Evolutionary conservation across 2,329 filamentous ascomycete genomes (phyloP), one percentile per base, ranked within the genome.

Genomic region (Talaromyces sp.): DNA sequence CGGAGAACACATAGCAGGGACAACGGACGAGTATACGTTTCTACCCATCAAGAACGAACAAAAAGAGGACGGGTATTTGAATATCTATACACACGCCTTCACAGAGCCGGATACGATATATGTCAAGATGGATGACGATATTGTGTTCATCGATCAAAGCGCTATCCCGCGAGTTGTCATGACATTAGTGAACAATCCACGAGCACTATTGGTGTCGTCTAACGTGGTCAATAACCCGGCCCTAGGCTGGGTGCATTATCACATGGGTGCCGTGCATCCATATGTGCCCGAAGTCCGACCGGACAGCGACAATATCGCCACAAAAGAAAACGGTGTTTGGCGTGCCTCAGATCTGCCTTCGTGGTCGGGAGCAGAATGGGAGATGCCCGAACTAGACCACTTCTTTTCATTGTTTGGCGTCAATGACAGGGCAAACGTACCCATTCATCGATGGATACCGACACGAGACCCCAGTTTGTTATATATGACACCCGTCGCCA

Each of bases 111-210:
- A 59, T 43, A 45, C 57, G 9, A 59, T 59, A 39, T 59, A 59
- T 17, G 52, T 59, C 13, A 59, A 59, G 15, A 59, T 59, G 57
- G 57, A 59, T 28, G 57, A 59, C 45, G 57, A 59, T 35, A 51
- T 59, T 11, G 53, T 59, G n/a, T 59, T 59, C 25, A 59, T 59
- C 36, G 57, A 59, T 15, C 57, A 59, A 46, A 59, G 57, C 10
- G 57, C 57, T 2, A 59, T 59, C 37, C 57, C 57, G 13, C 57
- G 57, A 4, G 19, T 56, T 1, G 53, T 59, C 21, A 56, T 48
- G 52, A 59, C 57, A 5, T 21, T 59, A 13, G 7, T 59, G 10
- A 59, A 56, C 53, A 59, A 52, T 36, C 57, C 57, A 21, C 45
- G 57, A 31, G 53, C 51, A 10, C 33, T 59, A 9, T n/a, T 59